Conservation (phyloP, 2,329 filamentous ascomycete species). For the Balansia obtecta region DNA sequence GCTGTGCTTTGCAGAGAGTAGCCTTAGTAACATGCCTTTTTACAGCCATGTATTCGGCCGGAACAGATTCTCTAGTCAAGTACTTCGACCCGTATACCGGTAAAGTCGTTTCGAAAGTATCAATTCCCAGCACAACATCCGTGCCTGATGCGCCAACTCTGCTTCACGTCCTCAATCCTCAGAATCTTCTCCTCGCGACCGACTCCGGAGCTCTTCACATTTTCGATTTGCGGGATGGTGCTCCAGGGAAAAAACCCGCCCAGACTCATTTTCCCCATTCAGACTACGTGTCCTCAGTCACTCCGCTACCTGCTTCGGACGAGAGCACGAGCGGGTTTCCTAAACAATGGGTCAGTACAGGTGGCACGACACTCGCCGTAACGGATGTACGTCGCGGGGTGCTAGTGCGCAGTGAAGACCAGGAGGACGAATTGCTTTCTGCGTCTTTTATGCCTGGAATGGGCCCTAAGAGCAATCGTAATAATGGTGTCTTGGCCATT, state of each 20-base stretch:
- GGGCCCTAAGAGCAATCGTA: constrained; percentile 49
- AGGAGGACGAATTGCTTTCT: constrained; percentile 85
- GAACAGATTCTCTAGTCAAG: constrained; percentile 46
- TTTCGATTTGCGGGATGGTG: constrained; percentile 61
- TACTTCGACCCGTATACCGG: constrained; percentile 46
- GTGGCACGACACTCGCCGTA: constrained; percentile 79
- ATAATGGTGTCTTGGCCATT: constrained; percentile 65
- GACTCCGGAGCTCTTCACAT: constrained; percentile 85
- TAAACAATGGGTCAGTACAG: constrained; percentile 92
- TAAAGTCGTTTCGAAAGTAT: constrained; percentile 69
- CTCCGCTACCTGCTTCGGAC: constrained; percentile 65
- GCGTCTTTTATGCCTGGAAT: constrained; percentile 67
- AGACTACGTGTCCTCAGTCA: constrained; percentile 84
- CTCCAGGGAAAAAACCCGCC: constrained; percentile 50
- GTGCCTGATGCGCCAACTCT: constrained; percentile 63
- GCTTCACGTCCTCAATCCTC: constrained; percentile 72
- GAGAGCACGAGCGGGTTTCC: constrained; percentile 78
- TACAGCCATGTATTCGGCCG: constrained; percentile 49
- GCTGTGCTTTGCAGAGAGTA: not conserved
- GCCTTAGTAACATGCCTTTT: not conserved
- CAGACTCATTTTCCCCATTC: constrained; percentile 80
- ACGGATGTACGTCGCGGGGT: constrained; percentile 82
- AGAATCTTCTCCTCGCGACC: constrained; percentile 77
- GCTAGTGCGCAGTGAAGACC: constrained; percentile 80
- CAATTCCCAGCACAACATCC: constrained; percentile 48